These are phyloP conservation scores for Corymbia calophylla DNA, from an alignment of 441 rosid species.

Conservation along the genomic window DNA sequence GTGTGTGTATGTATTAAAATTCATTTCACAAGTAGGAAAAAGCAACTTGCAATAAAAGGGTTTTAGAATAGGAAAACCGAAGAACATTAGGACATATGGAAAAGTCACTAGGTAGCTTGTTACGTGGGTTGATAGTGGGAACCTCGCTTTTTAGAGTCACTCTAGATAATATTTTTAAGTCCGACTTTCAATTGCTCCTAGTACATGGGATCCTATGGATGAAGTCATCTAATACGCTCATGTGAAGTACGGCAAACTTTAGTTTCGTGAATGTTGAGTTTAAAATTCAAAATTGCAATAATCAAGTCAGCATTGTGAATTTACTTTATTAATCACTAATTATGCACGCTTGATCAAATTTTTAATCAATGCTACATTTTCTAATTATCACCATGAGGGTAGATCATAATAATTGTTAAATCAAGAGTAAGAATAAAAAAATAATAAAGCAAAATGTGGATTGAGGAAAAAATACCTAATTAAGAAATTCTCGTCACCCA, in stretches of 20 bases:
- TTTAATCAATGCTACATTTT: neutral
- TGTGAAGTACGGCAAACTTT: neutral
- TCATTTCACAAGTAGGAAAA: neutral
- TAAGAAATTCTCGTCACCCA: neutral
- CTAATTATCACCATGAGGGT: neutral
- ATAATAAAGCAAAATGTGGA: neutral
- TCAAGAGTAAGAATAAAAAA: neutral
- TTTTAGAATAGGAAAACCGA: neutral
- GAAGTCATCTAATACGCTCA: neutral
- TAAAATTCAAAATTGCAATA: neutral
- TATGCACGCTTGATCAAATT: neutral
- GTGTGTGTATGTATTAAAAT: neutral
- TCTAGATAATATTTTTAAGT: neutral
- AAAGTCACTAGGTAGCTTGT: neutral
- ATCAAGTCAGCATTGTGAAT: neutral
- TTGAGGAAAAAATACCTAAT: neutral
- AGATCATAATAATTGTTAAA: neutral
- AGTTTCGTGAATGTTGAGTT: neutral
- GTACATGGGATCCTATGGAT: neutral
- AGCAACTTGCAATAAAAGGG: neutral
- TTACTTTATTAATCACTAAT: neutral
- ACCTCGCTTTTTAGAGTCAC: neutral
- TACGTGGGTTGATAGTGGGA: neutral
- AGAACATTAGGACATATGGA: neutral
- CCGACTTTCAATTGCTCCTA: neutral